A percentile compares a stretch with the other conserved stretches of the same genome.
phyloP scores from a whole-genome alignment of 345 rosid genomes.

The Salix suchowensis region DNA sequence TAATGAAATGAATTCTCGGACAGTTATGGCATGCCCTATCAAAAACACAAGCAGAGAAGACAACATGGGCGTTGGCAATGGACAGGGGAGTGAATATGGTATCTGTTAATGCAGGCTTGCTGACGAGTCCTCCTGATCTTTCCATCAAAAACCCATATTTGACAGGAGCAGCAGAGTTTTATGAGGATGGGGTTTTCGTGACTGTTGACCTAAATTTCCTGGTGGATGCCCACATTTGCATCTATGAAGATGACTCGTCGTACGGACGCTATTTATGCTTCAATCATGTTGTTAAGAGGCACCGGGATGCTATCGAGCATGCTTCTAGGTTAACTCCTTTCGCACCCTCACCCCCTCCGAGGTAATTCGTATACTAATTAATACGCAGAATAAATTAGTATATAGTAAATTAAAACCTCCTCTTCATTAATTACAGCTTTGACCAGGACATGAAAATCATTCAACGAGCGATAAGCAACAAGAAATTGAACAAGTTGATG shows the following conservation, averaged over 20 bases:
- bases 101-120: constrained; percentile 50
- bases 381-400: too few species aligned
- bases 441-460: constrained; percentile 35
- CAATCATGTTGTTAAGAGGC: constrained; percentile 36
- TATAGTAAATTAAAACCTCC: background rate
- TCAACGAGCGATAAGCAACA: constrained; percentile 47
- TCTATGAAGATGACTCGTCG: constrained; percentile 48
- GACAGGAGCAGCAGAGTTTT: constrained; percentile 78
- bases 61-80: constrained; percentile 80
- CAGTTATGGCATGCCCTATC: constrained; percentile 70
- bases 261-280: constrained; percentile 66
- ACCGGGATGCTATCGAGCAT: constrained; percentile 40
- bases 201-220: constrained; percentile 44
- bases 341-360: constrained; percentile 22
- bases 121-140: constrained; percentile 41
- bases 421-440: constrained; percentile 15
- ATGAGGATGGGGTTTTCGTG: constrained; percentile 56
- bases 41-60: constrained; percentile 59
- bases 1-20: background rate
- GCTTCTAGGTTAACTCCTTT: constrained; percentile 34
- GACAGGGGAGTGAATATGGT: constrained; percentile 63
- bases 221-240: constrained; percentile 54
- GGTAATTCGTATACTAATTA: background rate
- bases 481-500: constrained; percentile 54
- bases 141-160: constrained; percentile 44